Evolutionary conservation across 345 rosid species (phyloP), one percentile per base, ranked within the genome.

Genomic region (Abelmoschus esculentus): DNA sequence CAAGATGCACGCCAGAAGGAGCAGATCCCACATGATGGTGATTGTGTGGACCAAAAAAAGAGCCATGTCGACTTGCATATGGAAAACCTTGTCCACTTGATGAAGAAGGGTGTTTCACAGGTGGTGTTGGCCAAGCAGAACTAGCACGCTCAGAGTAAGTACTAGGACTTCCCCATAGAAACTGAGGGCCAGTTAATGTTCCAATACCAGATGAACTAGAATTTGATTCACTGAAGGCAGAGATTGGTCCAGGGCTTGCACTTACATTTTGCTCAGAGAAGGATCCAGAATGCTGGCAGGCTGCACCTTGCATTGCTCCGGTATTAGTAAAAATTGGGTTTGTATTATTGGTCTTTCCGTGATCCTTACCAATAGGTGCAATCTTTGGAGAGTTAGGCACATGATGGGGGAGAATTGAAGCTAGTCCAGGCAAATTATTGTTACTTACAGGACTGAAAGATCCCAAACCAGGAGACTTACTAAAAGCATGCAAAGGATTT

Each of bases 21-120:
- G 98, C 97, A 76, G 98, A 93, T 68, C 97, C 98, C 29, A 93
- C 91, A 75, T 86, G 93, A 81, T 85, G 93, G 58, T 83, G 86
- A 58, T 79, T 83, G 66, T 83, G 77, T 63, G 84, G 77, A n/a
- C 90, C 80, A 61, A 85, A 80, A 38, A 89, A 72, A 34, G 95
- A 79, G 74, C 85, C 80, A 67, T 78, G 85, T 46, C 79, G 84
- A 77, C 78, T 78, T 52, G 83, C 17, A 54, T 83, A 87, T 19
- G 90, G 81, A 83, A 85, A 73, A 44, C 86, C 88, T 63, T 70
- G 82, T 52, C 85, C 85, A 73, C 80, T 66, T 49, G 84, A 72
- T 26, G 83, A 72, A 74, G 86, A 78, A 69, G 85, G 82, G 65
- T 69, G 88, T 28, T 81, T 86, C 70, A 72, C 61, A n/a, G 91